Conservation (phyloP, 1,139 yeast species). For the Lodderomyces oxycetoniae region DNA sequence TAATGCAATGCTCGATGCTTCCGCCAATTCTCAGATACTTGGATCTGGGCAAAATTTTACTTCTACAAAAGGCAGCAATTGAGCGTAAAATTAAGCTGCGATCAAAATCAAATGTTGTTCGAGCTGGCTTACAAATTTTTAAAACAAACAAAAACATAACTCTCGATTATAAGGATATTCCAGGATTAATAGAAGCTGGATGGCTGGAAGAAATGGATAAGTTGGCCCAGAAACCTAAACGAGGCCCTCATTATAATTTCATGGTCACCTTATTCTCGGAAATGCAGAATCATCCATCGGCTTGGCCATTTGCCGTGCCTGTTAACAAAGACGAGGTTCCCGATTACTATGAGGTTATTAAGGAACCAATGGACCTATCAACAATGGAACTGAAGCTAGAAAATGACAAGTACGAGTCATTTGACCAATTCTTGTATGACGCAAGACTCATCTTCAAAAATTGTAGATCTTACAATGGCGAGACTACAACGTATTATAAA, state of each 20-base stretch:
- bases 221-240: constrained; percentile 87
- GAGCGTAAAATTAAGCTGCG: constrained; percentile 76
- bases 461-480: constrained; percentile 85
- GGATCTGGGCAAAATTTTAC: constrained; percentile 79
- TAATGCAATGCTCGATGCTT: constrained; percentile 95
- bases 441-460: constrained; percentile 81
- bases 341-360: constrained; percentile 92
- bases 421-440: constrained; percentile 91
- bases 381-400: constrained; percentile 95
- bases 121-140: constrained; percentile 78
- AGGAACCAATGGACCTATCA: constrained; percentile 97
- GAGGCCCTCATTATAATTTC: constrained; percentile 92
- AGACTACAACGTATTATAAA: constrained; percentile 81
- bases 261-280: constrained; percentile 87
- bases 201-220: constrained; percentile 99
- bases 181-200: constrained; percentile 88
- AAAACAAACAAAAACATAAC: constrained; percentile 44
- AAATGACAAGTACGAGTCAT: constrained; percentile 82
- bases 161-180: constrained; percentile 64
- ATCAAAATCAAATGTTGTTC: constrained; percentile 72
- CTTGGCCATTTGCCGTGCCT: constrained; percentile 98
- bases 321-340: constrained; percentile 93
- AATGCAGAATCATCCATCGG: constrained; percentile 88
- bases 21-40: constrained; percentile 76
- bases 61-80: constrained; percentile 88